Base-by-base conservation (phyloP, 441 rosid genomes). In the Erodium texanum region DNA sequence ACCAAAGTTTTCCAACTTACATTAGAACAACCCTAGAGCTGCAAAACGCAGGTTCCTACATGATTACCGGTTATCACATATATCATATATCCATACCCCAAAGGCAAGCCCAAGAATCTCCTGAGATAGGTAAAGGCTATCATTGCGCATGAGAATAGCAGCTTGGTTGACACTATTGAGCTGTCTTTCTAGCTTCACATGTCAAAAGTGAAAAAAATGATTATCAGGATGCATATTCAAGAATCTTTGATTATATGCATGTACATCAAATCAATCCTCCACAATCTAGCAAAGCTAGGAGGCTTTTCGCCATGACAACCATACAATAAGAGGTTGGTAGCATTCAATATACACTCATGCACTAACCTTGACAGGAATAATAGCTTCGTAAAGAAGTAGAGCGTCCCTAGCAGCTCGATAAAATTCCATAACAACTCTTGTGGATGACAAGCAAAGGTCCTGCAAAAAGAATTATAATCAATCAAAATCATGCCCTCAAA, bases 291-390 rank as follows among this genome's bases (percentile, higher is more conserved):
- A 50, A 79, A 43, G 71, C 1, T 62, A 69, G 27, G 36, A 56
- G 12, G 20, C 52, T 59, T 66, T n/a, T 54, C 14, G 9, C 61
- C 62, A 58, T 58, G 62, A 19, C 62, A 58, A 20, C 62, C 62
- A 58, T 22, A 58, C 24, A 18, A 58, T 58, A 20, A 58, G 24
- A 58, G 22, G 23, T 54, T 54, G 22, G 11, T 54, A 5, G 23
- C 18, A 66, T 64, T 50, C 56, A 64, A 16, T 36, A 41, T 10
- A 43, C 34, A 24, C 65, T 68, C 36, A 52, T 75, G 74, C 71
- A 84, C 98, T 78, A 76, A 94, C 99, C 96, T 86, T 92, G 73
- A 92, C 86, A 38, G 98, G 98, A 78, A 88, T 69, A 77, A 94
- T 74, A 73, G 98, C 98, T 82, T 87, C 99, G 69, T 94, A 94